phyloP scores from a whole-genome alignment of 2,329 filamentous ascomycete genomes.

The Sarocladium strictum region DNA sequence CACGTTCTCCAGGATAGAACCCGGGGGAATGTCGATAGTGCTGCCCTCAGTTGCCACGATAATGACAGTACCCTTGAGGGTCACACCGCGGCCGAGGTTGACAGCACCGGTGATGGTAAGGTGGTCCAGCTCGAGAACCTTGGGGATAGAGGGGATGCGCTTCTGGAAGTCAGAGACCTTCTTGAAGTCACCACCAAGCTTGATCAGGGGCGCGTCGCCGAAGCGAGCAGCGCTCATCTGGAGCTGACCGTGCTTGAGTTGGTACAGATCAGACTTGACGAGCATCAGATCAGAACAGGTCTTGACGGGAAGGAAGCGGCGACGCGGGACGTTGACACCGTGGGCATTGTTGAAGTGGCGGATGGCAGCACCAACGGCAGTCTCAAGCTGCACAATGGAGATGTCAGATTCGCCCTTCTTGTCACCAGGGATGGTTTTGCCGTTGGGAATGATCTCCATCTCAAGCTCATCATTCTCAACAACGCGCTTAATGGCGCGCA shows the following conservation, averaged over 20 bases:
- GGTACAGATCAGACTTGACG: slow-evolving; percentile 99
- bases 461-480: slow-evolving; percentile 97
- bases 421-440: slow-evolving; percentile 96
- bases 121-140: slow-evolving; percentile 88
- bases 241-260: slow-evolving; percentile 95
- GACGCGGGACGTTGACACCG: slow-evolving; percentile 96
- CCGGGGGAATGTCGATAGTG: slow-evolving; percentile 95
- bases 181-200: slow-evolving; percentile 99
- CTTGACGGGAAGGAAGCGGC: slow-evolving; percentile 99
- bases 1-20: slow-evolving; percentile 96
- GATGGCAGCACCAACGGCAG: slow-evolving; percentile 95
- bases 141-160: slow-evolving; percentile 79
- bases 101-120: slow-evolving; percentile 96
- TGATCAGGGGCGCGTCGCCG: slow-evolving; percentile 94
- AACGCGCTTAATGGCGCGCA: slow-evolving; percentile 95
- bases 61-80: slow-evolving; percentile 96
- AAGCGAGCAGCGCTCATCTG: slow-evolving; percentile 96
- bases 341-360: slow-evolving; percentile 98
- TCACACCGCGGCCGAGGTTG: slow-evolving; percentile 92
- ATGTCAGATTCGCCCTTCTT: slow-evolving; percentile 99
- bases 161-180: slow-evolving; percentile 97
- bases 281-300: slow-evolving; percentile 99
- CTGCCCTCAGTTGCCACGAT: slow-evolving; percentile 97
- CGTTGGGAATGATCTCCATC: slow-evolving; percentile 99
- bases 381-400: slow-evolving; percentile 97